Base-by-base conservation (phyloP, 495 filamentous ascomycete genomes). In the Cryomyces minteri region DNA sequence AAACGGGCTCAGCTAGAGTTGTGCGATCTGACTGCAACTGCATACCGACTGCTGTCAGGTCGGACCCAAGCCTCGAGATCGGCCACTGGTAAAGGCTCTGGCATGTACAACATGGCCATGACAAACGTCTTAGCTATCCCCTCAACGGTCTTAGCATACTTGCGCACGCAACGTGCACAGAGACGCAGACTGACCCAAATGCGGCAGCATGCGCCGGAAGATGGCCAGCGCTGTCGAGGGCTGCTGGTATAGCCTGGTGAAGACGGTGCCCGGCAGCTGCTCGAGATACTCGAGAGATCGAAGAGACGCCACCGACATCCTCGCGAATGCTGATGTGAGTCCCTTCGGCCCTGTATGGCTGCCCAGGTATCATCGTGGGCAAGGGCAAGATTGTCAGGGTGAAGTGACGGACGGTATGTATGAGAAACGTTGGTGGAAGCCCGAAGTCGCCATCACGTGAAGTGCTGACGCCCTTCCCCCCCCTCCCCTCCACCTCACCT, bases 181-280 rank as follows among this genome's bases (percentile, higher is more conserved):
- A 9, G 34, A 10, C 9, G 36, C 6, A n/a, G 4, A 45, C 50
- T 41, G 39, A 88, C 85, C 85, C 44, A 94, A 63, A 48, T 88
- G 83, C 48, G 92, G 83, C 46, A 96, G 72, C 87, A 96, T 94
- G 64, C 90, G 86, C 51, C 92, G 76, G 62, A 95, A 96, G 52
- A 98, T 88, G 43, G 90, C 92, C 38, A 98, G 77, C 30, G 85
- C 80, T 4, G 92, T 93, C 6, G 87, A 93, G 9, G 90, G 90
- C 69, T 94, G 87, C 66, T 86, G 82, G 70, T 98, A 98, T 6
- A 98, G 70, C 62, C 80, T 79, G 51, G 71, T 71, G 60, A 94
- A 93, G 25, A 79, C 84, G n/a, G 79, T 85, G 43, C 82, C 84
- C 30, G 85, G 82, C 52, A 93, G 80, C 58, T 77, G 71, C 72